These are phyloP conservation scores for Claviceps quebecensis DNA, from an alignment of 2,329 filamentous ascomycete species.

Conservation along the genomic window DNA sequence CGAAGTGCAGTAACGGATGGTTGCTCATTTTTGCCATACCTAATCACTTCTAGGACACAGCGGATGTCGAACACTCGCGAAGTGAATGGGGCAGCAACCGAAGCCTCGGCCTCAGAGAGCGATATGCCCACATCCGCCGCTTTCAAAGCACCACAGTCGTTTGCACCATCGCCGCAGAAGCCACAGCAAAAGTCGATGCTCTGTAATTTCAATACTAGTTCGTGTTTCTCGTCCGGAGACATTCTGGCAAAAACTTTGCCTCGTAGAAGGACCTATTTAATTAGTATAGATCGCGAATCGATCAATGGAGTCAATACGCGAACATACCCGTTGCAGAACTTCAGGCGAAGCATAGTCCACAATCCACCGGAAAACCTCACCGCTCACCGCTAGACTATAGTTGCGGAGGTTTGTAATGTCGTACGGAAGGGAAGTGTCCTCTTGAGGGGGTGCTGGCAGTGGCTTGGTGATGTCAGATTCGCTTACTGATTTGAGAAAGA, in stretches of 20 bases:
- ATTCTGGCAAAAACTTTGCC: conserved; percentile 95
- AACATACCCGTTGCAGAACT: conserved; percentile 52
- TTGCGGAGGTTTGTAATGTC: conserved; percentile 69
- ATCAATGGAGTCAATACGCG: not conserved
- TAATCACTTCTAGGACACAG: conserved; percentile 85
- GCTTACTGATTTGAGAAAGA: not conserved
- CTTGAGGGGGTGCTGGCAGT: conserved; percentile 52
- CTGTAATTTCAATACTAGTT: conserved; percentile 92
- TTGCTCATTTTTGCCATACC: conserved; percentile 28
- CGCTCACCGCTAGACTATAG: conserved; percentile 78
- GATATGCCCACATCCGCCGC: conserved; percentile 96
- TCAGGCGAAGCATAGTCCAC: conserved; percentile 79
- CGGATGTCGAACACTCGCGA: conserved; percentile 92
- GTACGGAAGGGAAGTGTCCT: conserved; percentile 73
- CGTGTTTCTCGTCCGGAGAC: conserved; percentile 98
- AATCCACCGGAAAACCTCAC: conserved; percentile 94
- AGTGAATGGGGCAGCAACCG: conserved; percentile 95
- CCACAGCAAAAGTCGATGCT: conserved; percentile 90
- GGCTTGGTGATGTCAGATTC: conserved; percentile 35
- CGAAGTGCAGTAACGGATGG: not conserved
- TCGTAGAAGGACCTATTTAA: conserved; percentile 62
- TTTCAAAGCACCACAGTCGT: conserved; percentile 93
- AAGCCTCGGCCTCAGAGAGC: conserved; percentile 91
- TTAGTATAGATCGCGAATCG: not conserved
- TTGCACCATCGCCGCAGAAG: conserved; percentile 94